These are phyloP conservation scores for Phyllostachys edulis DNA, from an alignment of 176 grass and related monocot genomes.

Conservation along the genomic window DNA sequence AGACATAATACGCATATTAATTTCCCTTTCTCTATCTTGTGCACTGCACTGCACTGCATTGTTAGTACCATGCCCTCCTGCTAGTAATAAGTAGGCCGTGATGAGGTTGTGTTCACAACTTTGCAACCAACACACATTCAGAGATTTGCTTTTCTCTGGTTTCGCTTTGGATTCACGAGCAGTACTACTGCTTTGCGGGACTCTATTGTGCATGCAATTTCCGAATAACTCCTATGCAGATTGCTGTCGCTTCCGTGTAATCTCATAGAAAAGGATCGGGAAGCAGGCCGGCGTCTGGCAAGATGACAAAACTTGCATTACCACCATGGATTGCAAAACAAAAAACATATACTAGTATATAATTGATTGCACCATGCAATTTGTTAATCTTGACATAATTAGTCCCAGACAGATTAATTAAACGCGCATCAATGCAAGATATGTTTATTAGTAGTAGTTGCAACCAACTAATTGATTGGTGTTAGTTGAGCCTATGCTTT, in stretches of 20 bases:
- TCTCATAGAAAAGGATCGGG: constrained; percentile 24
- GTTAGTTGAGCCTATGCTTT: constrained; percentile 37
- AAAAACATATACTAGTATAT: neutral
- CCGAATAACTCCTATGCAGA: constrained; percentile 10
- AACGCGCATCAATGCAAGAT: neutral
- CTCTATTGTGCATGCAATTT: constrained; percentile 12
- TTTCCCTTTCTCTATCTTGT: neutral
- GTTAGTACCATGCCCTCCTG: constrained; percentile 1
- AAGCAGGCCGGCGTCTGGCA: constrained; percentile 18
- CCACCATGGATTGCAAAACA: neutral
- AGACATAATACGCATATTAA: neutral
- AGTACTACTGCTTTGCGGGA: neutral
- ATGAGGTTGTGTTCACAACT: constrained; percentile 33
- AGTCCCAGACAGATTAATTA: constrained; percentile 3
- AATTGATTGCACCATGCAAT: constrained; percentile 15
- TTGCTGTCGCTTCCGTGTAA: constrained; percentile 27
- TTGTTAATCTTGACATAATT: constrained; percentile 24
- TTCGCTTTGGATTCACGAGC: constrained; percentile 28
- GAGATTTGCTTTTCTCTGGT: constrained; percentile 31
- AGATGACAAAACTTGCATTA: constrained; percentile 17
- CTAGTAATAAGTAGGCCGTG: constrained; percentile 29
- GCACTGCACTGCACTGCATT: neutral
- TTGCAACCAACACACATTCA: constrained; percentile 38
- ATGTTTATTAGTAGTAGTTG: neutral
- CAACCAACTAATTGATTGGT: constrained; percentile 25